Base-by-base conservation (phyloP, 2,329 filamentous ascomycete species). In the Incumbomyces lentus region DNA sequence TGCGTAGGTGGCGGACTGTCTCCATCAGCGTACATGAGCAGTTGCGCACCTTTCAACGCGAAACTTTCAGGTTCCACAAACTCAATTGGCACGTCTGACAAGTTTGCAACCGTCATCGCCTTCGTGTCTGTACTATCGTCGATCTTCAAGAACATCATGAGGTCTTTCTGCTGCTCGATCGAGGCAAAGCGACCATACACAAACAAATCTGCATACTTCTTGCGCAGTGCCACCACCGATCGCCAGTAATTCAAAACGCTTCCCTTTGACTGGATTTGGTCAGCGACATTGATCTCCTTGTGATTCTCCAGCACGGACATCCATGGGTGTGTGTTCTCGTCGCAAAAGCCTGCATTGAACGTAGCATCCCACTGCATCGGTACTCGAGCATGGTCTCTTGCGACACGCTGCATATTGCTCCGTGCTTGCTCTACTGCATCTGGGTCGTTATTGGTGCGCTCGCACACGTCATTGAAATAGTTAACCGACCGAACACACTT, bases 291-390 rank as follows among this genome's bases (percentile, higher is more conserved):
- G 40, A 18, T 44, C 34, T 61, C 60, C 38, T 59, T 63, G 49
- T 74, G 75, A 38, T 73, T 68, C 31, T 77, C 74, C 44, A 76
- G 70, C 12, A 74, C 67, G 2, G 73, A 67, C 75, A 81, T 81
- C 77, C 78, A 81, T 0, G 77, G 75, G 29, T 55, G 40, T n/a
- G 40, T 48, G 6, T 40, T 40, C n/a, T 49, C 50, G 7, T 40
- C 43, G 12, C 76, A 79, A 64, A 85, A 85, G 1, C 82, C 82
- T 0, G 76, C 78, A 51, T 81, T 70, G 13, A 6, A 6, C 0
- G 64, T 64, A 0, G 60, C 68, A 47, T 72, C 70, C 82, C 81
- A 86, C 52, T 82, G 79, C 67, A 86, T 77, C 0, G 81, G 81
- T 2, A 78, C 72, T 13, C 82, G 70, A 6, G 79, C 72, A 57